phyloP scores from a whole-genome alignment of 495 filamentous ascomycete species.

The Aspergillus leporis region DNA sequence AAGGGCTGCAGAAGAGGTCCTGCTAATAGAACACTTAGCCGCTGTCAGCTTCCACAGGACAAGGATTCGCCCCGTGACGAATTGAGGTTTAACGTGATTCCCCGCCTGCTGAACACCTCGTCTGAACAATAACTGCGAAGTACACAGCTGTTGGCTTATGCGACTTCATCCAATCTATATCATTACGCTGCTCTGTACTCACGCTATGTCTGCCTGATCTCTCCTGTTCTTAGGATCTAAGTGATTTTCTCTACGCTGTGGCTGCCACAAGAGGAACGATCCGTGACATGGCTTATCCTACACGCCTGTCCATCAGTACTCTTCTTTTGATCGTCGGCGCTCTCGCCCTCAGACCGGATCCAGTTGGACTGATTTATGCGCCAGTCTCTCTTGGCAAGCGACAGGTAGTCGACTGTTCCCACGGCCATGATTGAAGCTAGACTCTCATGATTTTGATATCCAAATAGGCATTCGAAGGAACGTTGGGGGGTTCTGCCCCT shows the following conservation, averaged over 20 bases:
- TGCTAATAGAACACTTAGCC: neutral
- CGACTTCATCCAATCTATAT: no score
- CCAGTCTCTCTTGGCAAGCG: slow-evolving; percentile 12
- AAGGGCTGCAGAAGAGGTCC: neutral
- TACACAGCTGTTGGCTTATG: no score
- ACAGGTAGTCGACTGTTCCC: slow-evolving; percentile 1
- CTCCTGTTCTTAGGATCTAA: neutral
- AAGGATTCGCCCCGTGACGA: neutral
- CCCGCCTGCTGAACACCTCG: no score
- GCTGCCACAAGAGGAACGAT: neutral
- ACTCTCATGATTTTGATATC: neutral
- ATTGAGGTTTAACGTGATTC: neutral
- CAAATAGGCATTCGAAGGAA: slow-evolving; percentile 6
- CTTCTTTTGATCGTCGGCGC: neutral
- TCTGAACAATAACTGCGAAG: no score
- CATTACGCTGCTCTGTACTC: no score
- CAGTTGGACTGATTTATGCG: slow-evolving; percentile 13
- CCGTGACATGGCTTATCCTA: neutral
- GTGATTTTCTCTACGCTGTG: neutral
- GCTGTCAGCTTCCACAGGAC: neutral
- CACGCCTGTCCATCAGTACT: neutral
- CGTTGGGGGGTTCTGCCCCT: slow-evolving; percentile 12
- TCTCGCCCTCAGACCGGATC: slow-evolving; percentile 4
- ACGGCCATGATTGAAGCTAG: neutral
- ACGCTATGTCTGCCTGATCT: no score